Base-by-base conservation (phyloP, 768 basidiomycete genomes). In the Phaeotremella skinneri region DNA sequence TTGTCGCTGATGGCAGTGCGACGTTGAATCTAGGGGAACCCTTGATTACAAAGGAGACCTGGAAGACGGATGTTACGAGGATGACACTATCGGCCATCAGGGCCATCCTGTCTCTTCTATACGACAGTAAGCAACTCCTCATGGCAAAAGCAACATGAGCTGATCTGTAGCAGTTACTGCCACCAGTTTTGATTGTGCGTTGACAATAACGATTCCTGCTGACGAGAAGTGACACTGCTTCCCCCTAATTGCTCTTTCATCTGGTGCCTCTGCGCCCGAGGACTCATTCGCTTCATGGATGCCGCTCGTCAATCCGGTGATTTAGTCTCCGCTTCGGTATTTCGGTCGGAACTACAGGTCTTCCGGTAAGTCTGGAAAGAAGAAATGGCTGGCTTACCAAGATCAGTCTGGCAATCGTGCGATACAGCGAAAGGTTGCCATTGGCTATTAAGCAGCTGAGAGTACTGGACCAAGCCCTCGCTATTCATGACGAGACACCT, bases 171-270 rank as follows among this genome's bases (percentile, higher is more conserved):
- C 39, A 72, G 70, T 73, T 34, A 70, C 64, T 26, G 61, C 64
- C 2, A 73, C 72, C 14, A 67, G 63, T 37, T 70, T 59, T 43
- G 72, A 73, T 59, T 21, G 71, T 73, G 32, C 45, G 70, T 57
- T 45, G 17, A 23, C 3, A 30, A 30, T 27, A 50, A 2, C 39
- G 11, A 29, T 2, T n/a, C 17, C 30, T n/a, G 50, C 62, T 69
- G 48, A 69, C 50, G 25, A 17, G 16, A 21, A 73, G 71, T 73
- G 20, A 66, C 66, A 13, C 59, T 70, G 4, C 63, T 73, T n/a
- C 59, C 61, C 5, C 41, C 55, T 2, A 26, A 43, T 11, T 54
- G 53, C 51, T 52, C 65, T 16, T 70, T 59, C 52, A 32, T 48
- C 1, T 72, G 65, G 68, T 52, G 55, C 25, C 48, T 66, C 16